Conservation (phyloP, 768 basidiomycete species). For the Amylocystis lapponica region DNA sequence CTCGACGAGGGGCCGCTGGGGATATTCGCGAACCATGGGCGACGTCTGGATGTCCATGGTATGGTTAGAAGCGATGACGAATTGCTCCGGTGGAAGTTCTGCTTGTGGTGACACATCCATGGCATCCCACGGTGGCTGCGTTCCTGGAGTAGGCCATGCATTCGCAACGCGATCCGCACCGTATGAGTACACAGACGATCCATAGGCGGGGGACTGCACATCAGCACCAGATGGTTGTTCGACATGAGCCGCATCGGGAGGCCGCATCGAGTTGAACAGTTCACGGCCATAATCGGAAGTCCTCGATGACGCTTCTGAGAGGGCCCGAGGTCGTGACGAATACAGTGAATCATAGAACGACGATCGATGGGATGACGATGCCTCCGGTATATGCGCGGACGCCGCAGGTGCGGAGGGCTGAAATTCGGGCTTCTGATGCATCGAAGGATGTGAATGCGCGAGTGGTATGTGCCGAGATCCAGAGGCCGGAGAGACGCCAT, state of each 20-base stretch:
- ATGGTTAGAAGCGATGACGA: slow-evolving; percentile 32
- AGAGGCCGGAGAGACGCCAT: slow-evolving; percentile 26
- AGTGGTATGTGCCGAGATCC: slow-evolving; percentile 39
- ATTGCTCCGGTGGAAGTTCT: slow-evolving; percentile 40
- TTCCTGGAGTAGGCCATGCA: slow-evolving; percentile 1
- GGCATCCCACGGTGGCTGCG: slow-evolving; percentile 37
- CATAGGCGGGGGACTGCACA: slow-evolving; percentile 3
- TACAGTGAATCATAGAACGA: slow-evolving; percentile 39
- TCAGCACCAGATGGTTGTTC: slow-evolving; percentile 3
- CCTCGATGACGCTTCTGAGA: slow-evolving; percentile 12
- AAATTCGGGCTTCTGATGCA: slow-evolving; percentile 31
- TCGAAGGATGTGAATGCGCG: slow-evolving; percentile 43
- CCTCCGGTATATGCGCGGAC: slow-evolving; percentile 38
- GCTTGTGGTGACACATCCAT: slow-evolving; percentile 57
- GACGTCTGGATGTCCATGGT: slow-evolving; percentile 48
- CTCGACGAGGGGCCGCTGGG: slow-evolving; percentile 36
- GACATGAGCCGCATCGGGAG: slow-evolving; percentile 11
- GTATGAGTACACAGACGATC: slow-evolving; percentile 15
- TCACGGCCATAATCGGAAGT: slow-evolving; percentile 32
- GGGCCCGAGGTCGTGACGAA: slow-evolving; percentile 3
- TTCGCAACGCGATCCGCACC: slow-evolving; percentile 13
- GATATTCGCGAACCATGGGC: slow-evolving; percentile 48
- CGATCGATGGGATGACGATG: slow-evolving; percentile 47
- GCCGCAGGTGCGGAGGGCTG: slow-evolving; percentile 33
- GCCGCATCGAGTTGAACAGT: slow-evolving; percentile 27